These are phyloP conservation scores for Salvia splendens DNA, from an alignment of 257 asterid genomes.

Conservation along the genomic window DNA sequence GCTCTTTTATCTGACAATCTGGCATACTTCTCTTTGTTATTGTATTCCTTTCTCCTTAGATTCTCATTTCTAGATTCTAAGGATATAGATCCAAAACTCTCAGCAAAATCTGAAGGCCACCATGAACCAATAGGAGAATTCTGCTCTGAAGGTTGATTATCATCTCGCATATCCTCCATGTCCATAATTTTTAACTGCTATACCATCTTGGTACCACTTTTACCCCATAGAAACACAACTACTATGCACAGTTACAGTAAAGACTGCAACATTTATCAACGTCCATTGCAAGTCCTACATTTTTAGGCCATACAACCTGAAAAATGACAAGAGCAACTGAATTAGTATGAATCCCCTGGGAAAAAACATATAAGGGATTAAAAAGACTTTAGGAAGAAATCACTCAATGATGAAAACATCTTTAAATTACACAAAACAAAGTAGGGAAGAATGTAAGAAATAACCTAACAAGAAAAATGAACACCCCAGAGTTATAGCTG, in stretches of 20 bases:
- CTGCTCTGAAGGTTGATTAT: slow-evolving; percentile 59
- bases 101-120: slow-evolving; percentile 76
- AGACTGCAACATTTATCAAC: slow-evolving; percentile 29
- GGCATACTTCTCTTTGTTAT: slow-evolving; percentile 45
- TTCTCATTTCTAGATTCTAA: slow-evolving; percentile 54
- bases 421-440: slow-evolving; percentile 13
- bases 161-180: slow-evolving; percentile 70
- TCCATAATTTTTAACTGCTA: slow-evolving; percentile 40
- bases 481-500: slow-evolving; percentile 13
- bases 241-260: slow-evolving; percentile 29
- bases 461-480: slow-evolving; percentile 10
- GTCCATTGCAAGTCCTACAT: slow-evolving; percentile 27
- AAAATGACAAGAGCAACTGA: slow-evolving; percentile 32
- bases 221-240: slow-evolving; percentile 40
- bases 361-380: neutral
- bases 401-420: slow-evolving; percentile 3
- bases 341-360: slow-evolving; percentile 6
- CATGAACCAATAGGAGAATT: slow-evolving; percentile 59
- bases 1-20: slow-evolving; percentile 57
- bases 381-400: slow-evolving; percentile 2
- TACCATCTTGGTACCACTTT: slow-evolving; percentile 42
- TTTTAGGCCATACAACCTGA: slow-evolving; percentile 55
- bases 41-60: slow-evolving; percentile 46
- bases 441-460: slow-evolving; percentile 6
- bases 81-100: slow-evolving; percentile 74